Base-by-base conservation (phyloP, 345 rosid genomes). In the Eucalyptus regnans region DNA sequence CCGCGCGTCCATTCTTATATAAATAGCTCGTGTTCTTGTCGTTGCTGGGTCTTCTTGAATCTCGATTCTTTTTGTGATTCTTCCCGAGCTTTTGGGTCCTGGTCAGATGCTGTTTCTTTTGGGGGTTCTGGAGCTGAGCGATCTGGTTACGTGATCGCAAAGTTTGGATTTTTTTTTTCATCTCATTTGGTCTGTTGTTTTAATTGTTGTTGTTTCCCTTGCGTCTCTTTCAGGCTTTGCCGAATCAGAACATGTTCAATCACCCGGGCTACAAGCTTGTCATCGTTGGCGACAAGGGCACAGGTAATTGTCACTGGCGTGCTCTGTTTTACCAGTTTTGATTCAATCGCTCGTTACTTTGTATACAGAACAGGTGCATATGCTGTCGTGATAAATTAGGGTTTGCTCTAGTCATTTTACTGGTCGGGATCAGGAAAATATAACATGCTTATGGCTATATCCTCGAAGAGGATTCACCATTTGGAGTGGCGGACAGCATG, bases 261-360 rank as follows among this genome's bases (percentile, higher is more conserved):
- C 92, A 96, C 87, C 98, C 98, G 80, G 93, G 93, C 93, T 97
- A 97, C 95, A 97, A 97, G 95, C 99, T 97, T 52, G 97, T 97
- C 49, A 93, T 97, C 87, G 99, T 97, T 17, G 99, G 99, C 37
- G 99, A 97, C 86, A 96, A 96, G 12, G 99, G 99, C 79, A 97
- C 99, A 51, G 99, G 99, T 97, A 93, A 60, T 51, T 81, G 56
- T 85, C 86, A 4, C 33, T 7, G 14, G 23, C 7, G 37, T n/a
- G 83, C 83, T 76, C 83, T 51, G 87, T n/a, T 62, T 12, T 56
- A 23, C 62, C 3, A 10, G 29, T 56, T 56, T 56, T 49, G 25
- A 48, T 50, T 50, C 23, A 4, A 33, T 86, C n/a, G 33, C 6
- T 22, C n/a, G 44, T 52, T 50, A 6, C 29, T 17, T 5, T 76